Conservation (phyloP, 345 rosid genomes). For the Euphorbia peplus region DNA sequence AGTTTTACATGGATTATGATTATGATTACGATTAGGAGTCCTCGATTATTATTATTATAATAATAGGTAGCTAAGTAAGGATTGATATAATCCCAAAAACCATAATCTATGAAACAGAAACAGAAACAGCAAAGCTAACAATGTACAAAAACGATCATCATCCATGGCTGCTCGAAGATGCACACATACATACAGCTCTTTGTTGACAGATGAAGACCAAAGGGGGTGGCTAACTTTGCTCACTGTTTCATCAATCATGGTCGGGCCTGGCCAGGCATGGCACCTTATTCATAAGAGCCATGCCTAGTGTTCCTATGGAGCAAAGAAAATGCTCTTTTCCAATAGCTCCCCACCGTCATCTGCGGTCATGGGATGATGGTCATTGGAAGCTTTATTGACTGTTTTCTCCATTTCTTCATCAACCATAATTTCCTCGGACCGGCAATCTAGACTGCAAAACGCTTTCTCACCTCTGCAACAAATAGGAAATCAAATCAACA, state of each 20-base stretch:
- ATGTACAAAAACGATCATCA: constrained; percentile 45
- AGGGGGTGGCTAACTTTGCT: constrained; percentile 21
- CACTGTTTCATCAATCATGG: constrained; percentile 32
- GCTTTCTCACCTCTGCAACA: constrained; percentile 77
- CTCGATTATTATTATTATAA: constrained; percentile 14
- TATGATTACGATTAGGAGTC: too few relatives aligned
- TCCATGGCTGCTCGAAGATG: constrained; percentile 68
- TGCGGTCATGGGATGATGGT: constrained; percentile 15
- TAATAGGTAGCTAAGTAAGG: constrained; percentile 8
- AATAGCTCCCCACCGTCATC: constrained; percentile 33
- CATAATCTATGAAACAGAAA: constrained; percentile 33
- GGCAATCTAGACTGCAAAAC: constrained; percentile 75
- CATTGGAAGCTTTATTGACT: constrained; percentile 22
- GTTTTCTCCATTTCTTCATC: constrained; percentile 46
- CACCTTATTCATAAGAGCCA: background rate
- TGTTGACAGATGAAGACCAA: constrained; percentile 47
- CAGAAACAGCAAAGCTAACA: constrained; percentile 24
- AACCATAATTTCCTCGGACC: constrained; percentile 55
- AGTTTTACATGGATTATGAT: constrained; percentile 9
- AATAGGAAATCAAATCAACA: background rate
- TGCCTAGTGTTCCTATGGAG: constrained; percentile 8
- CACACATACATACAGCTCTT: constrained; percentile 66
- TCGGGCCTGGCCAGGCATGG: constrained; percentile 26
- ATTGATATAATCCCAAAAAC: constrained; percentile 23
- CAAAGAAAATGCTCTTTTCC: constrained; percentile 33